Evolutionary conservation across 2,329 filamentous ascomycete genomes (phyloP).

Genomic region (Ascochyta clinopodiicola): DNA sequence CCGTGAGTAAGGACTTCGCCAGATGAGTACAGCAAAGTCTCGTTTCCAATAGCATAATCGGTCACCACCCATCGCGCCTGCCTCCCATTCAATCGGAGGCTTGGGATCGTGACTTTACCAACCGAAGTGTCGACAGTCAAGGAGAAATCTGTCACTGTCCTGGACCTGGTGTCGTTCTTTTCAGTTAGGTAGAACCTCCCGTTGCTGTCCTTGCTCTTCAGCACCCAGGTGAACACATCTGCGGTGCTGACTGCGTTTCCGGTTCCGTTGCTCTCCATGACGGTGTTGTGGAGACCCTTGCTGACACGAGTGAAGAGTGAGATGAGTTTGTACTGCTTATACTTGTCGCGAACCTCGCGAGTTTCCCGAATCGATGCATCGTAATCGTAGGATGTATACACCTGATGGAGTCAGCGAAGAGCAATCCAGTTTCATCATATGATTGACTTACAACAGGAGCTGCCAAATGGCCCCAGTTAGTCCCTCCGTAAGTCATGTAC

Average conservation of each 20-base stretch:
- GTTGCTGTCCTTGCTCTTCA: constrained; percentile 58
- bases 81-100: constrained; percentile 58
- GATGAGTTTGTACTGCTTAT: constrained; percentile 63
- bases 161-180: constrained; percentile 56
- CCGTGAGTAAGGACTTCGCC: constrained; percentile 60
- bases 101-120: constrained; percentile 53
- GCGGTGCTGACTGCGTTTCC: constrained; percentile 51
- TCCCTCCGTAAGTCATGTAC: constrained; percentile 63
- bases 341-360: constrained; percentile 59
- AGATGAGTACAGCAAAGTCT: constrained; percentile 59
- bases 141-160: constrained; percentile 54
- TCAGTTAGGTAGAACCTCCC: constrained; percentile 60
- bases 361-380: constrained; percentile 62
- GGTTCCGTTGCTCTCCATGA: constrained; percentile 64
- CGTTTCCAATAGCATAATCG: constrained; percentile 58
- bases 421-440: background rate
- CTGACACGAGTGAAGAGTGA: constrained; percentile 62
- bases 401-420: constrained; percentile 25
- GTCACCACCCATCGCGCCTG: constrained; percentile 63
- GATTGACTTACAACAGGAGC: constrained; percentile 36
- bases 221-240: constrained; percentile 58
- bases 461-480: constrained; percentile 61
- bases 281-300: constrained; percentile 57
- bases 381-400: constrained; percentile 58
- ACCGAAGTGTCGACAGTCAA: constrained; percentile 57